Conservation (phyloP, 2,329 filamentous ascomycete genomes). For the Ophiostoma ulmi region DNA sequence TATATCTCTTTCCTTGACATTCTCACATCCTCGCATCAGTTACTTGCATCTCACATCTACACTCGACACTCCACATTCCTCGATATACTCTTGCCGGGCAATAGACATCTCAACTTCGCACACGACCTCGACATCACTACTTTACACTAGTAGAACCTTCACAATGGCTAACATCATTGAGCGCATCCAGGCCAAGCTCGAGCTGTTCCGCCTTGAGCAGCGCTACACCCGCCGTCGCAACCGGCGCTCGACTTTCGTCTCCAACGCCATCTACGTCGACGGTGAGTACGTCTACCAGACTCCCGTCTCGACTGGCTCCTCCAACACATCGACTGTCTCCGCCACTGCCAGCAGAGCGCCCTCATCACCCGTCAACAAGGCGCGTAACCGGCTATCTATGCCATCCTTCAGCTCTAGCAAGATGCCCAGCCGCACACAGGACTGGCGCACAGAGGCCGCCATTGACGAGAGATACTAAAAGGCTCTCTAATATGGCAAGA, state of each 20-base stretch:
- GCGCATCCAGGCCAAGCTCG: slow-evolving; percentile 64
- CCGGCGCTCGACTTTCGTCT: slow-evolving; percentile 82
- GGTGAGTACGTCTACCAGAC: slow-evolving; percentile 87
- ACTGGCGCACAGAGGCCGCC: slow-evolving; percentile 38
- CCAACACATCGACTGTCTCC: slow-evolving; percentile 31
- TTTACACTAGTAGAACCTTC: neutral
- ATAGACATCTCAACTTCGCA: neutral
- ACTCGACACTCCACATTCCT: neutral
- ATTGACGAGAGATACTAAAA: slow-evolving; percentile 23
- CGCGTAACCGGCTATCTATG: slow-evolving; percentile 51
- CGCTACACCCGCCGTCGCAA: slow-evolving; percentile 84
- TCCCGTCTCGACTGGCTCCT: slow-evolving; percentile 54
- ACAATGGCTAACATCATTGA: slow-evolving; percentile 43
- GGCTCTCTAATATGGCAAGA: neutral
- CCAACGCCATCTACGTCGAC: slow-evolving; percentile 86
- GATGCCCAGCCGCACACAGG: slow-evolving; percentile 35
- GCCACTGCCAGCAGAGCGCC: slow-evolving; percentile 33
- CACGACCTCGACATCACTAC: neutral
- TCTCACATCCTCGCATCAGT: neutral
- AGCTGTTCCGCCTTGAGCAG: slow-evolving; percentile 92
- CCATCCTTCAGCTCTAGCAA: slow-evolving; percentile 48
- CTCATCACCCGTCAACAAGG: slow-evolving; percentile 34
- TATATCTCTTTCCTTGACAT: neutral
- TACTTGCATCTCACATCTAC: neutral
- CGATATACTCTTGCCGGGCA: neutral